Evolutionary conservation across 2,329 filamentous ascomycete genomes (phyloP).

Genomic region (Ophiocordyceps camponoti-leonardi): DNA sequence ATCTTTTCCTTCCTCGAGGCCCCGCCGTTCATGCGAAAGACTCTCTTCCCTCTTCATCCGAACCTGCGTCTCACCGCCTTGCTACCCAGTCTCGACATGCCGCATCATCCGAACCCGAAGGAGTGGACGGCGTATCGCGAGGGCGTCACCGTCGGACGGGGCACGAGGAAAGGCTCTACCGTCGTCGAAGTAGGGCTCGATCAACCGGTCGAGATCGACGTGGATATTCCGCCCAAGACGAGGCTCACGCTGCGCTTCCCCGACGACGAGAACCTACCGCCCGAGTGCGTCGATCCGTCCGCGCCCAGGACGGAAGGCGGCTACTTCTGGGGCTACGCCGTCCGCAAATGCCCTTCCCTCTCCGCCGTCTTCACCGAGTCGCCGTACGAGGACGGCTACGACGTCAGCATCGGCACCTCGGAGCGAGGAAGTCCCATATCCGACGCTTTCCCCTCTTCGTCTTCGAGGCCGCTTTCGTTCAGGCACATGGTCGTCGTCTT

Average conservation of each 20-base stretch:
- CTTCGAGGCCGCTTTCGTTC: conserved; percentile 25
- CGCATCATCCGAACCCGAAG: conserved; percentile 59
- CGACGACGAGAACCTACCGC: conserved; percentile 22
- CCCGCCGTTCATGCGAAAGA: conserved; percentile 62
- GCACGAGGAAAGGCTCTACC: conserved; percentile 28
- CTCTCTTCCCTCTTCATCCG: conserved; percentile 61
- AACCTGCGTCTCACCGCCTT: conserved; percentile 59
- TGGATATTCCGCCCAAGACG: conserved; percentile 49
- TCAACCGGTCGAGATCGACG: conserved; percentile 35
- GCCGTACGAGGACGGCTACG: conserved; percentile 60
- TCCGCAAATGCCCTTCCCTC: conserved; percentile 48
- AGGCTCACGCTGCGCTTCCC: conserved; percentile 53
- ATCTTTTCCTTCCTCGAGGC: conserved; percentile 70
- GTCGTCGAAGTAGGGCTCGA: conserved; percentile 41
- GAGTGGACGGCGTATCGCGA: conserved; percentile 72
- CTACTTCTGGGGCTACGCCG: conserved; percentile 74
- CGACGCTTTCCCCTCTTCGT: conserved; percentile 24
- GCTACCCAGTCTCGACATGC: conserved; percentile 66
- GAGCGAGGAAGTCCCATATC: conserved; percentile 47
- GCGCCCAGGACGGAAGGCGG: conserved; percentile 57
- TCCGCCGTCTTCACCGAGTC: conserved; percentile 64
- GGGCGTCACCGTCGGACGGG: conserved; percentile 44
- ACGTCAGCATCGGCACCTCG: conserved; percentile 68
- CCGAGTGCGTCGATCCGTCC: conserved; percentile 48
- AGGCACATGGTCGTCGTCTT: conserved; percentile 64